Percentiles rank a stretch among this genome's conserved stretches.
These are phyloP conservation scores for Tagetes erecta DNA, from an alignment of 129 eudicot species.

Conservation along the genomic window DNA sequence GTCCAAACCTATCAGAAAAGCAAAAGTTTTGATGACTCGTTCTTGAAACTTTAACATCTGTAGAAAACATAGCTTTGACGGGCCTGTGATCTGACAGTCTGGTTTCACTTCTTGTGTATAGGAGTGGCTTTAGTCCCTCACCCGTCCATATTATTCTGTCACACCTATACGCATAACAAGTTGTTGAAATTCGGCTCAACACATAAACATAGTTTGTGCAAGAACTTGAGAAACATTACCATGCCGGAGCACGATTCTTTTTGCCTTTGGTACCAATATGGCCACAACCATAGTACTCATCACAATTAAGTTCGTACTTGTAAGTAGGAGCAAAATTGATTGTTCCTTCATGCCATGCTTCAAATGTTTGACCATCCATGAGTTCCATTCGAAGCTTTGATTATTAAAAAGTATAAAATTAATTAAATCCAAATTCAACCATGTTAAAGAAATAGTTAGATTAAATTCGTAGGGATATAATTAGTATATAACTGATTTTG, in stretches of 20 bases:
- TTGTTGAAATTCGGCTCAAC: neutral
- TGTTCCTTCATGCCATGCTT: conserved; percentile 74
- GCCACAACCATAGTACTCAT: conserved; percentile 56
- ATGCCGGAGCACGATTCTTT: conserved; percentile 85
- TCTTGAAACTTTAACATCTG: conserved; percentile 47
- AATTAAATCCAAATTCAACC: neutral
- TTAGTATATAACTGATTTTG: neutral
- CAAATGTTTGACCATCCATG: conserved; percentile 63
- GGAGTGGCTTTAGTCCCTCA: conserved; percentile 56
- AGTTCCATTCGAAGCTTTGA: conserved; percentile 64
- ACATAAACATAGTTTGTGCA: neutral
- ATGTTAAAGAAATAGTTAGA: neutral
- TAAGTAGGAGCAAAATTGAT: conserved; percentile 83
- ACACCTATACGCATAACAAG: conserved; percentile 42
- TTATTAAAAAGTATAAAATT: conserved; percentile 8
- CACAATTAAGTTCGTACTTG: conserved; percentile 56
- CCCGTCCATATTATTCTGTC: conserved; percentile 80
- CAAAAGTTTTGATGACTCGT: conserved; percentile 44
- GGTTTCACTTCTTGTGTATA: conserved; percentile 54
- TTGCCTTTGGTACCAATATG: conserved; percentile 36
- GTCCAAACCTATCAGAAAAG: conserved; percentile 56
- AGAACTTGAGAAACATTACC: conserved; percentile 37
- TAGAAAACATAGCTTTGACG: conserved; percentile 55
- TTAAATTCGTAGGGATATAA: neutral
- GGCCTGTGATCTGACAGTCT: conserved; percentile 71